Base-by-base conservation (phyloP, 2,329 filamentous ascomycete species). In the Parascedosporium putredinis region DNA sequence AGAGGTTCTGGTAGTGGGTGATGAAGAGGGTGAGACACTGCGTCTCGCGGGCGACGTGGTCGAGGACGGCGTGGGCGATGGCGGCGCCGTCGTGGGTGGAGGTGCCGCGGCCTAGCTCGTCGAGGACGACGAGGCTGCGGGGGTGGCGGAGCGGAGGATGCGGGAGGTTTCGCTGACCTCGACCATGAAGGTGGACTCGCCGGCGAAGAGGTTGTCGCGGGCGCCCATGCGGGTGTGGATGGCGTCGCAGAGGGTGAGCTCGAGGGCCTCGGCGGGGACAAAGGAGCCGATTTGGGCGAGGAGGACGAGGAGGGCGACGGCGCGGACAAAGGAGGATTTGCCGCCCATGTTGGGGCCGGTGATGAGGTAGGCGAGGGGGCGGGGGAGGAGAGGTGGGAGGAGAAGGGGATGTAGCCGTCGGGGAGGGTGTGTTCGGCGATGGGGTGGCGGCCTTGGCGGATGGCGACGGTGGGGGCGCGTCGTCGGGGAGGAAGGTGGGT, bases 321-420 rank as follows among this genome's bases (percentile, higher is more conserved):
- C 87, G 49, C 93, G 88, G 20, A 98, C 91, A 64, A 95, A 98
- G 51, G 86, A 93, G n/a, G 88, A 95, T 63, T 98, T 98, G 51
- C 93, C 93, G 59, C 93, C 93, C 93, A 98, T 98, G 69, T 98
- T 98, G 25, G 93, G 93, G 0, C 93, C 93, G 0, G 93, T 98
- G 59, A 98, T 84, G 50, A 97, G 83, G 57, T 96, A 79, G 2
- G 88, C 88, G 86, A 76, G 0, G 81, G 78, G 2, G 48, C 20
- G 5, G 51, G 44, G 1, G 72, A 62, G 1, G 80, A 75, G 44
- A 97, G 78, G 2, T 78, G 69, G 9, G 88, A 85, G 59, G 85
- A 80, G 66, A 98, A 98, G 44, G 93, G 91, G 51, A 98, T 95
- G 66, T 97, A 98, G 47, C 81, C 76, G 56, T 86, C 81, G 3